Base-by-base conservation (phyloP, 179 eudicot genomes). In the Silene noctiflora region DNA sequence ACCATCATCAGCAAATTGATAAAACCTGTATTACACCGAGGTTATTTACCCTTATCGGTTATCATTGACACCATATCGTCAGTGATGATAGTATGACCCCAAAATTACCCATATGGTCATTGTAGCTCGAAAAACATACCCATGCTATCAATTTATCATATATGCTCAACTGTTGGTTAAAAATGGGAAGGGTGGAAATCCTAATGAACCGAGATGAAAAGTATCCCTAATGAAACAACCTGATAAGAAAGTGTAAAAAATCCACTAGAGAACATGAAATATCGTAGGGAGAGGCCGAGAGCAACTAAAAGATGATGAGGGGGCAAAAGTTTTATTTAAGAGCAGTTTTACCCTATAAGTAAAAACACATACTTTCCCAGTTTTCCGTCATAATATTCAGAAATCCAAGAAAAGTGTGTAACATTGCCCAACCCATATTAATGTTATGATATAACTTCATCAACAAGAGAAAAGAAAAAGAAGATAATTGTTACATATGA, bases 381-480 rank as follows among this genome's bases (percentile, higher is more conserved):
- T 39, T 39, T 39, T 20, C 20, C 8, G 24, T 42, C 14, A 7
- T 25, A 33, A 71, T 21, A 6, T 46, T 62, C 24, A 44, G 4
- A 66, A 66, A 55, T 42, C 20, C 21, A 56, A 27, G 22, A 74
- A 78, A 55, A 39, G 53, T 11, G 53, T 6, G 14, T 73, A 31
- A 19, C 13, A 61, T 59, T 58, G 22, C 64, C 72, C 21, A 13
- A 46, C 4, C 20, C 29, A 53, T 51, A 46, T 1, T 19, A 17
- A 42, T 68, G 33, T n/a, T 68, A 12, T 11, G 27, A 39, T 73
- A 31, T 68, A 67, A 39, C 77, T 39, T 79, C 61, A 48, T 75
- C 12, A 79, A 61, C 46, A 39, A 39, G 10, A 39, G 10, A 8
- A 10, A 3, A 12, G 13, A 48, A 51, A 51, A 14, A 51, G 12